Base-by-base conservation (phyloP, 1,139 yeast genomes). In the Pichia sp. region DNA sequence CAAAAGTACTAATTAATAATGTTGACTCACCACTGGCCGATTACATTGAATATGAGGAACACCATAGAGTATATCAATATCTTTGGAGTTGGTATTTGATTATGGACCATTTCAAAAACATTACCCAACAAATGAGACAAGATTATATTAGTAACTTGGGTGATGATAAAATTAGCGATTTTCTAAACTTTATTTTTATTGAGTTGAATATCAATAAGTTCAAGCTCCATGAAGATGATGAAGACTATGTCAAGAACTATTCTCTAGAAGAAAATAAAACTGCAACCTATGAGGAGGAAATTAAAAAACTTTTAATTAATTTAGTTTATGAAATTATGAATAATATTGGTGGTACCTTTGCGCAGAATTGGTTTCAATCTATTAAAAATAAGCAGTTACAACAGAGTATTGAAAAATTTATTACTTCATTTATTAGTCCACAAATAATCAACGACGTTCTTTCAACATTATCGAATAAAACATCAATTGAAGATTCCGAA, bases 21-120 rank as follows among this genome's bases (percentile, higher is more conserved):
- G 56, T 63, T 2, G 32, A 47, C 4, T 30, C 44, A 47, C 63
- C 65, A 3, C 30, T 50, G 11, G 55, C 54, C 30, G 76, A 71
- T 22, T 68, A 65, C 42, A 56, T 68, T 41, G 75, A 71, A 43
- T 60, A 61, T 40, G 74, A 69, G 36, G 63, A 65, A 16, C 61
- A 61, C n/a, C 49, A 53, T 20, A 55, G 53, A 2, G 64, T 70
- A 28, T 60, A 73, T 37, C 68, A 65, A 35, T 85, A 76, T 57
- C 57, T 86, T 38, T 80, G 87, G 80, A 68, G 80, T 37, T 89
- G 96, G 95, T 66, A 67, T 46, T 64, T 87, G 46, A 62, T 85
- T 0, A 72, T 85, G 52, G 68, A 67, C 29, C 80, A 80, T 59
- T 85, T 89, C 58, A 73, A 76, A 45, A 79, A 80, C 48, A 75